These are phyloP conservation scores for Ophiostoma montium DNA, from an alignment of 2,329 filamentous ascomycete species.

Conservation along the genomic window DNA sequence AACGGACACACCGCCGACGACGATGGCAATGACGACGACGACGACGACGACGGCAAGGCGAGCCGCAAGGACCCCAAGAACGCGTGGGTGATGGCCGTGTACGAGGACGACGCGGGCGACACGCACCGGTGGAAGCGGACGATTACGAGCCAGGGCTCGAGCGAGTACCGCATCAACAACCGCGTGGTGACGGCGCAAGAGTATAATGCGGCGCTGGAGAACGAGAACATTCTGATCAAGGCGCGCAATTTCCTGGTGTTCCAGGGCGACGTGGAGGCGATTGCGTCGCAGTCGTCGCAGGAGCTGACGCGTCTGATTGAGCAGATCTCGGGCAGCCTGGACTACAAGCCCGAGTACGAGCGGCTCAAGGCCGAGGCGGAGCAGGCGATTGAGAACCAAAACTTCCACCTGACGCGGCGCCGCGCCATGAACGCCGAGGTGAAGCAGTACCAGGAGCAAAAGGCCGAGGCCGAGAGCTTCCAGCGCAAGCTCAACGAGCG, in stretches of 20 bases:
- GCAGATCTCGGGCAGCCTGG: slow-evolving; percentile 91
- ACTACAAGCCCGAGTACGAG: slow-evolving; percentile 91
- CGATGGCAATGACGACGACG: slow-evolving; percentile 35
- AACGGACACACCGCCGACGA: slow-evolving; percentile 45
- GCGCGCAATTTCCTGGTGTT: slow-evolving; percentile 97
- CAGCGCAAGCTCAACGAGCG: slow-evolving; percentile 81
- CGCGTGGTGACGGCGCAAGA: slow-evolving; percentile 74
- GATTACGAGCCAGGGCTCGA: slow-evolving; percentile 76
- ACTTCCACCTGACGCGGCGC: slow-evolving; percentile 74
- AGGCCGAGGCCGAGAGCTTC: slow-evolving; percentile 87
- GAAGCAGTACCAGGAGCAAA: slow-evolving; percentile 94
- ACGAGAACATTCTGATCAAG: slow-evolving; percentile 95
- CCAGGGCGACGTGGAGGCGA: slow-evolving; percentile 93
- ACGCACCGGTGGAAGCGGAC: slow-evolving; percentile 92
- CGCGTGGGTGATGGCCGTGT: slow-evolving; percentile 98
- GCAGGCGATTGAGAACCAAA: slow-evolving; percentile 76
- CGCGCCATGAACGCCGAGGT: slow-evolving; percentile 96
- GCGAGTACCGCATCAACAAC: slow-evolving; percentile 96
- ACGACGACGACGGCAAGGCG: slow-evolving; percentile 41
- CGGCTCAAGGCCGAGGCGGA: slow-evolving; percentile 74
- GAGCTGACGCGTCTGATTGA: slow-evolving; percentile 90
- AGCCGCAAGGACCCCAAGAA: slow-evolving; percentile 77
- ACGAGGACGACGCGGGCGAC: slow-evolving; percentile 91
- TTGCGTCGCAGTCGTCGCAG: slow-evolving; percentile 86
- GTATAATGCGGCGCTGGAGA: slow-evolving; percentile 85